Evolutionary conservation across 192 early-diverging fungal species (phyloP).

Genomic region (Polychytrium aggregatum): DNA sequence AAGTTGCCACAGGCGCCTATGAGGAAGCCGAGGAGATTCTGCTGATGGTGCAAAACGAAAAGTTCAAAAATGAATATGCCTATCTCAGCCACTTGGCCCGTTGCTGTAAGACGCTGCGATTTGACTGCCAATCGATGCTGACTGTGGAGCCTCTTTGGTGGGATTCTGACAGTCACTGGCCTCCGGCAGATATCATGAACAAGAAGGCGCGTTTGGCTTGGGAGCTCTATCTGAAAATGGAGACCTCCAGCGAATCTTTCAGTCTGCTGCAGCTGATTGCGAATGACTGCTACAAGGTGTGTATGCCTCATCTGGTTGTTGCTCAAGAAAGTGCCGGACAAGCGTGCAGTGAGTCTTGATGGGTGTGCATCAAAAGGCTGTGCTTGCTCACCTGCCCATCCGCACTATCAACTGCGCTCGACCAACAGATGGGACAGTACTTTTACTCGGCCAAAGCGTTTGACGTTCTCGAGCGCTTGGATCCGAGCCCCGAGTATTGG

Average conservation of each 20-base stretch:
- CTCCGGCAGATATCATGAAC: constrained; percentile 43
- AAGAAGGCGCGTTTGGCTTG: constrained; percentile 48
- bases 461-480: constrained; percentile 49
- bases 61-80: constrained; percentile 44
- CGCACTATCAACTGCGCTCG: too few relatives aligned
- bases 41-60: constrained; percentile 44
- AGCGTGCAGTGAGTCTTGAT: too few relatives aligned
- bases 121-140: too few relatives aligned
- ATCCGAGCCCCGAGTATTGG: constrained; percentile 54
- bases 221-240: constrained; percentile 56
- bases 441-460: constrained; percentile 47
- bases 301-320: too few relatives aligned
- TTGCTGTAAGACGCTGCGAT: constrained; percentile 32
- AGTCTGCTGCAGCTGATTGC: constrained; percentile 50
- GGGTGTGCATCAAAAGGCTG: too few relatives aligned
- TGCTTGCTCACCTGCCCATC: too few relatives aligned
- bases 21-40: constrained; percentile 52
- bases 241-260: constrained; percentile 53
- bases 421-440: constrained; percentile 29
- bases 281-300: constrained; percentile 51
- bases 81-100: constrained; percentile 45
- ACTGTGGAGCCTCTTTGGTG: too few relatives aligned
- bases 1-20: constrained; percentile 42
- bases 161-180: background rate
- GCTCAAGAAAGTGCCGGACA: too few relatives aligned